Conservation (phyloP, 305 asterid species). For the Fraxinus floribunda region DNA sequence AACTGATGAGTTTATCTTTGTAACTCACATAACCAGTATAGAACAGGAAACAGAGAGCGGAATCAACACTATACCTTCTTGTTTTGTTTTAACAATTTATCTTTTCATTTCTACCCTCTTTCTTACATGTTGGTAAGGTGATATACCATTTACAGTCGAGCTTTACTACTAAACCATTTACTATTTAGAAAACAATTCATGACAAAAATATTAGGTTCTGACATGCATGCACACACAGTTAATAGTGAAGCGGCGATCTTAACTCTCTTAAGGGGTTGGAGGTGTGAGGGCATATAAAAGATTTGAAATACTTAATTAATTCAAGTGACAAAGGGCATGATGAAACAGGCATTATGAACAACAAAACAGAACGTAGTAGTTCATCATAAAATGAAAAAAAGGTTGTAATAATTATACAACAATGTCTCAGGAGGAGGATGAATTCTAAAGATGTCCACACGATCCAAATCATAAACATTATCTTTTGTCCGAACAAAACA, state of each 20-base stretch:
- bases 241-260: neutral
- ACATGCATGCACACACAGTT: neutral
- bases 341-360: neutral
- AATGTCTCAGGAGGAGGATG: neutral
- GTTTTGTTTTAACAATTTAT: neutral
- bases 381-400: neutral
- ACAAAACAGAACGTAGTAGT: neutral
- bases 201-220: neutral
- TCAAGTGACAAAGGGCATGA: constrained; percentile 3
- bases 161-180: neutral
- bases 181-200: neutral
- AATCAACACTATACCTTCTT: neutral
- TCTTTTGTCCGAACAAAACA: neutral
- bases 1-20: neutral
- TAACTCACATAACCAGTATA: neutral
- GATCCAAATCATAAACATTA: neutral
- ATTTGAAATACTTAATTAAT: neutral
- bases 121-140: constrained; percentile 7
- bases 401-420: constrained; percentile 8
- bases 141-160: constrained; percentile 4
- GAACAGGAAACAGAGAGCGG: neutral
- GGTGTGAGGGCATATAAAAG: neutral
- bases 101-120: neutral
- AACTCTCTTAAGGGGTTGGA: neutral
- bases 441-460: neutral